Evolutionary conservation across 192 early-diverging fungal genomes (phyloP), one percentile per base, ranked within the genome.

Genomic region (Oehlia diaphana): DNA sequence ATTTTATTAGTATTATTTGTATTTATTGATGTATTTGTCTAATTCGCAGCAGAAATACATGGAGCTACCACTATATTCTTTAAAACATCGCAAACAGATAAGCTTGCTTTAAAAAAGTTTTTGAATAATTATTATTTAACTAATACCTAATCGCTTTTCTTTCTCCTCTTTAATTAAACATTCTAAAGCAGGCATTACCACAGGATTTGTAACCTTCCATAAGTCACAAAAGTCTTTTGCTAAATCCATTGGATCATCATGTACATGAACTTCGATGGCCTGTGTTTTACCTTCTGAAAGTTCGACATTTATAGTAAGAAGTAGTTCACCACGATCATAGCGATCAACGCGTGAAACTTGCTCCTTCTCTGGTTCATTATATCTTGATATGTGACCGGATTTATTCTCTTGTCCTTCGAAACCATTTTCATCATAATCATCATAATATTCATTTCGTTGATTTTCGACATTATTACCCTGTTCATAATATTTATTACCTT

Each of bases 221-320:
- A 33, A 58, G 9, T 58, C 26, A 62, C 77, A 78, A 37, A 78
- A 78, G 4, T 58, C 50, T 69, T 47, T 31, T n/a, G 77, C 77
- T 23, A 78, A 78, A 53, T 58, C 63, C 5, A 44, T 50, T 21
- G 77, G 77, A 10, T 78, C 47, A 70, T 78, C 77, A 70, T 78
- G 53, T 16, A 70, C 63, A 47, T 70, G 33, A n/a, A 78, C 77
- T 33, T 31, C 23, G 21, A 78, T 78, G 2, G 77, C 28, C 31
- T 78, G 65, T 31, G 53, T 53, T 37, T 44, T 16, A 39, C 23
- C 65, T n/a, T 78, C 77, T 14, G 14, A 31, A 58, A 78, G 31
- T 37, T 78, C 77, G 0, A 78, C 53, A 58, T 78, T 69, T n/a
- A 78, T 69, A 33, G 64, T 78, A 7, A 78, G 63, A 21, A 76